Evolutionary conservation across 306 rosid genomes (phyloP), one percentile per base, ranked within the genome.

Genomic region (Leucaena leucocephala): DNA sequence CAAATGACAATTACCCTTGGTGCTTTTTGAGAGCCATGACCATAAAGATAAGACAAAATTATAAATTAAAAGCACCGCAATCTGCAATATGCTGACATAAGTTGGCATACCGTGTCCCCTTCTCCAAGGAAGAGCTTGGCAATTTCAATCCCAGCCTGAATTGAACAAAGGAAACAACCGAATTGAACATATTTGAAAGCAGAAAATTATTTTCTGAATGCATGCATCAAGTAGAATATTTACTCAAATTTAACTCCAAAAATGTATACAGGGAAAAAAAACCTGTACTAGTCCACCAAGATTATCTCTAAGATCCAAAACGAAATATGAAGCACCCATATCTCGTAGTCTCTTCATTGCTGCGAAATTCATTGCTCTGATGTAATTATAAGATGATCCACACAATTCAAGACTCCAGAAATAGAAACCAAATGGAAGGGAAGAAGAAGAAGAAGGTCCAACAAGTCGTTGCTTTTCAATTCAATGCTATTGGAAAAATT

Each of bases 211-310:
- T 68, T 52, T 72, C 81, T 75, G 48, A 81, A 46, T 45, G 59
- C 72, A 78, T 17, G 36, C 79, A 74, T 69, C 48, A 72, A 68
- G 46, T 43, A 48, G 66, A 78, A 34, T 35, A 48, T 76, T 17
- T 61, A 34, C 61, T 7, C 52, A 67, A 40, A 39, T 68, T 49
- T 77, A 36, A 17, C 4, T 7, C 75, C 42, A 19, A 34, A 65
- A 67, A 58, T 75, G 52, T 45, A 16, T 78, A 66, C 62, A 65
- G 49, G 46, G 74, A 67, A 75, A 68, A 74, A 58, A 74, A 81
- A 94, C 98, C 98, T 94, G 98, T 44, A 92, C 98, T 65, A 94
- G 89, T 80, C 98, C 98, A 67, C 98, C 98, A 82, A 87, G 98
- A 83, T 94, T 94, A 85, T 92, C 98, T 88, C 98, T 88, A 78